Evolutionary conservation across 371 early-diverging fungal species (phyloP), one percentile per base, ranked within the genome.

Genomic region (Gilbertella persicaria): DNA sequence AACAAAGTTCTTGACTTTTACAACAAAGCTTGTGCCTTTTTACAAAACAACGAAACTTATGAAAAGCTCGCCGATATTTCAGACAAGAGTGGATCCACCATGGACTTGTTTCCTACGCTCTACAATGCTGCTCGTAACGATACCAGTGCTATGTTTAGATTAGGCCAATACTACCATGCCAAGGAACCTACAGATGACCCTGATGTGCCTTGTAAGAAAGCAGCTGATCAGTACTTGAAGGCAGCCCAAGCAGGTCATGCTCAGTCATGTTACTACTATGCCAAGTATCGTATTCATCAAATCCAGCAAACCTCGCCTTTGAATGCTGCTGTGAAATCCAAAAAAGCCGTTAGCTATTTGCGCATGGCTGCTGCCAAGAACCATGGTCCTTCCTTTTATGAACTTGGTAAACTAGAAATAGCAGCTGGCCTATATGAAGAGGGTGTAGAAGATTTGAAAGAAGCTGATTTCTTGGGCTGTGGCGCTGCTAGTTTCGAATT

Each of bases 241-340:
- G 53, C 63, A 9, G 53, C 53, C 12, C 40, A 52, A 29, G 25
- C 39, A 24, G 58, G 55, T 28, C 58, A 57, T 36, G n/a, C 48
- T 0, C 41, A 62, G 38, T 40, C 63, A 12, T 57, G 58, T 24
- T 62, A 62, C 38, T 42, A 35, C 16, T 62, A 57, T 40, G 63
- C 60, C 26, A 60, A 60, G 33, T 53, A 59, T 26, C 16, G 30
- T 1, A 52, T 59, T 23, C 14, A 50, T n/a, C 38, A 44, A 13
- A 30, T 39, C n/a, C 36, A 9, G 4, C 30, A 56, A 45, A 21
- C 13, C 12, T 13, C 30, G 1, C 37, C 28, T 21, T 10, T 41
- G 14, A 46, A 52, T 14, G 42, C 48, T 12, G 45, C 49, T 19
- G 25, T 30, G 13, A 35, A 26, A 1, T 49, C 50, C 13, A 49